phyloP scores from a whole-genome alignment of 1,284 basidiomycete genomes.

The Rhodotorula sp. region DNA sequence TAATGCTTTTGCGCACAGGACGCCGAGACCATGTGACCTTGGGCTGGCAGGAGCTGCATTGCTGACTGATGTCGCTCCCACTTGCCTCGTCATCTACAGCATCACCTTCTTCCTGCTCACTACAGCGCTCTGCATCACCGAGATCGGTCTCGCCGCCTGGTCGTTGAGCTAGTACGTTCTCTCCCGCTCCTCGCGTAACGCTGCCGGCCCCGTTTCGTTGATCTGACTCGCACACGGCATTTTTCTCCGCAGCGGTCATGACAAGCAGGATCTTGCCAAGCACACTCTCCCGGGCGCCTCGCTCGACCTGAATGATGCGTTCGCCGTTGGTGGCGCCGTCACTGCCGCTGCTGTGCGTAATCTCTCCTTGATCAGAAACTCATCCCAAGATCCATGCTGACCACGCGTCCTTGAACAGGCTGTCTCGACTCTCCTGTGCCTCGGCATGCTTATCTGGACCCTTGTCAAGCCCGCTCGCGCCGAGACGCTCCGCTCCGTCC shows the following conservation, averaged over 20 bases:
- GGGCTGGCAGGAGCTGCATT: too few species aligned
- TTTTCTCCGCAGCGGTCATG: not conserved
- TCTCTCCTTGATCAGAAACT: too few species aligned
- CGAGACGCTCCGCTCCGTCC: slow-evolving; percentile 33
- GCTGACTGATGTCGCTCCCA: too few species aligned
- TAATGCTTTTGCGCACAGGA: not conserved
- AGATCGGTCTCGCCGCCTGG: slow-evolving; percentile 23
- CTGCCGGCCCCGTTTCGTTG: too few species aligned
- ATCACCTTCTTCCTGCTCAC: slow-evolving; percentile 15
- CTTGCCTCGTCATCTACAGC: not conserved
- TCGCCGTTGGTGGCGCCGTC: slow-evolving; percentile 15
- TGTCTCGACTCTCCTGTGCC: slow-evolving; percentile 19
- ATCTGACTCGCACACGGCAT: not conserved
- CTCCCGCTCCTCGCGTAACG: not conserved
- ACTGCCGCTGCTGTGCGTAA: slow-evolving; percentile 11
- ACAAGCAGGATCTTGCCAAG: slow-evolving; percentile 7
- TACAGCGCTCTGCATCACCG: slow-evolving; percentile 16
- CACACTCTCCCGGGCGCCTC: slow-evolving; percentile 7
- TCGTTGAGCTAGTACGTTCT: slow-evolving; percentile 9
- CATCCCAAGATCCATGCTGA: not conserved
- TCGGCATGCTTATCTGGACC: slow-evolving; percentile 16
- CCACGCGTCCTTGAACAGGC: not conserved
- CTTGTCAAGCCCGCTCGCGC: slow-evolving; percentile 10
- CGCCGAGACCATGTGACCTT: too few species aligned
- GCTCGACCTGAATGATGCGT: slow-evolving; percentile 15